Evolutionary conservation across 2,329 filamentous ascomycete species (phyloP), one percentile per base, ranked within the genome.

Genomic region (Bertia moriformis): DNA sequence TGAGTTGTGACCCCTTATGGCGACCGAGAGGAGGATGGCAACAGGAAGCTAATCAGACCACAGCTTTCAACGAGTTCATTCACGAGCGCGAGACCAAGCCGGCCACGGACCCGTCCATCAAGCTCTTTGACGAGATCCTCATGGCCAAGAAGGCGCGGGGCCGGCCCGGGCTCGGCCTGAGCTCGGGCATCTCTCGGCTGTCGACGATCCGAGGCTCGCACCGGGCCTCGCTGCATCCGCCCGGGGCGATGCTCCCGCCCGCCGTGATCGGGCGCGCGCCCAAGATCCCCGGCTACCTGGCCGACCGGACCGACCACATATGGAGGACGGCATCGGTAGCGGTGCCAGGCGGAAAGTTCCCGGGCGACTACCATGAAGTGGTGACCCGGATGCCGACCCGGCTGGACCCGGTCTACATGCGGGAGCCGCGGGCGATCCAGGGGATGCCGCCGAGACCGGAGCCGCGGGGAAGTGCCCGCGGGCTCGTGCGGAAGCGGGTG

Each of bases 361-460:
- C 69, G 0, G 72, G 73, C 42, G 72, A 78, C 46, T 81, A 81
- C 57, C 66, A 69, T 42, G 59, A 66, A 20, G 65, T 76, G 13
- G 64, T 75, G 40, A 75, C 74, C 12, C 62, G 76, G 47, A 77
- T 84, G 27, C 91, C 91, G 4, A 77, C 84, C 4, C 88, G 84
- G 51, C 69, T 98, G 7, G 91, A 98, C 50, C 72, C 80, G 3
- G 73, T 77, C 13, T 65, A 95, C 37, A 94, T 96, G 86, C 85
- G 86, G 55, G 88, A 95, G 59, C 88, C 88, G 19, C 73, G 88
- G 42, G 78, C 84, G 44, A 89, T 94, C 29, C 86, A 93, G 55
- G 88, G 88, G 24, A 78, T 87, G n/a, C n/a, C n/a, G n/a, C 87
- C 87, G 18, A 63, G 73, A 22, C 66, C 69, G 14, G 54, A 56